Conservation (phyloP, 202 grass and related monocot species). For the Setaria italica region DNA sequence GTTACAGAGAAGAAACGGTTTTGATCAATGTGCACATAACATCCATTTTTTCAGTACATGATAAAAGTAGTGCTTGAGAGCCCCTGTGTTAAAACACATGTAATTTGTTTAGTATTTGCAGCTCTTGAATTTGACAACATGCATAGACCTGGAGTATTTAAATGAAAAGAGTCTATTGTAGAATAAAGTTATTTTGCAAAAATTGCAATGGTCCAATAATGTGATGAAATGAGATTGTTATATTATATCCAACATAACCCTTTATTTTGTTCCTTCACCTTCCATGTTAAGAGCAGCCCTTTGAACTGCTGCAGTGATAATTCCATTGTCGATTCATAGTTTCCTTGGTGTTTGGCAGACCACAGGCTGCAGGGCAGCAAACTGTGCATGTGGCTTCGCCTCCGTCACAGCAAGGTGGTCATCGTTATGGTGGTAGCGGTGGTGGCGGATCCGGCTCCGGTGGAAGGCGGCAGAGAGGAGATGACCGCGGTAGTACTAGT, state of each 20-base stretch:
- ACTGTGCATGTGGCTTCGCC: constrained; percentile 27
- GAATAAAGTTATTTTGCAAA: neutral
- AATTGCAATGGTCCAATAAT: neutral
- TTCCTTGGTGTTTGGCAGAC: constrained; percentile 34
- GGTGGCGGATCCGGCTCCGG: constrained; percentile 29
- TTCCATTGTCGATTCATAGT: constrained; percentile 14
- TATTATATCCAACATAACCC: neutral
- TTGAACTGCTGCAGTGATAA: neutral
- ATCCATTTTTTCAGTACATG: no score
- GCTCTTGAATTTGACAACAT: neutral
- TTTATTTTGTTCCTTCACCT: neutral
- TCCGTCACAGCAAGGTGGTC: constrained; percentile 26
- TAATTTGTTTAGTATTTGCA: neutral
- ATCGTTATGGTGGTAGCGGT: neutral
- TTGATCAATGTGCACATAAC: no score
- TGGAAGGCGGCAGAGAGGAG: constrained; percentile 44
- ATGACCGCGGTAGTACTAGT: constrained; percentile 17
- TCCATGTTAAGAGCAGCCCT: neutral
- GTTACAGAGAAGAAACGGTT: no score
- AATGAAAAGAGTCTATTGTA: neutral
- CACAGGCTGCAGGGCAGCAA: constrained; percentile 47
- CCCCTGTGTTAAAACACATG: neutral
- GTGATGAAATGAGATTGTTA: neutral
- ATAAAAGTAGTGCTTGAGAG: no score
- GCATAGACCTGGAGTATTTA: neutral